A percentile compares a stretch with the other conserved stretches of the same genome.
These are phyloP conservation scores for Carallia pectinifolia DNA, from an alignment of 345 rosid genomes.

Conservation along the genomic window DNA sequence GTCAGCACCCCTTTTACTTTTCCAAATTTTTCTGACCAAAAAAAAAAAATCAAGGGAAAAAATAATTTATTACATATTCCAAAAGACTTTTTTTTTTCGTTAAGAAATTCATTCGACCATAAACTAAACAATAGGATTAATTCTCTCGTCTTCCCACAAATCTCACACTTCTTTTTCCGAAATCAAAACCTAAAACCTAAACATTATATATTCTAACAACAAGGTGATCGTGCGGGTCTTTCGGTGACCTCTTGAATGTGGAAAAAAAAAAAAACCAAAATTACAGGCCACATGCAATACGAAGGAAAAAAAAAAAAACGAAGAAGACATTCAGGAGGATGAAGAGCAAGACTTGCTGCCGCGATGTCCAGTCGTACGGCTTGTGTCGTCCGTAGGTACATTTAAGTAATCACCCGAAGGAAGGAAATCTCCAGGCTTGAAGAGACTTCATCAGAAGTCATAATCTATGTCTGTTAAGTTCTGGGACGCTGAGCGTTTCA, in stretches of 20 bases:
- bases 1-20: too few relatives aligned
- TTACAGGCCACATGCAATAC: conserved; percentile 16
- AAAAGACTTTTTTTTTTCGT: too few relatives aligned
- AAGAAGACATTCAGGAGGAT: background rate
- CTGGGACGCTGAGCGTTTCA: conserved; percentile 61
- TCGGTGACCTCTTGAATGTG: conserved; percentile 9
- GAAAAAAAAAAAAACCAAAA: conserved; percentile 4
- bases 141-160: too few relatives aligned
- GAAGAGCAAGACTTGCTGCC: conserved; percentile 8
- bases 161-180: too few relatives aligned
- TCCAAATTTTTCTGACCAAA: too few relatives aligned
- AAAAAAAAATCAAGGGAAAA: too few relatives aligned
- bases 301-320: conserved; percentile 4
- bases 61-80: too few relatives aligned
- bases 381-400: conserved; percentile 13
- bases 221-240: background rate
- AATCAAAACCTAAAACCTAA: too few relatives aligned
- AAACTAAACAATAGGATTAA: too few relatives aligned
- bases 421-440: background rate
- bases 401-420: conserved; percentile 5
- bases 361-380: conserved; percentile 9
- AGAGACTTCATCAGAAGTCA: conserved; percentile 42
- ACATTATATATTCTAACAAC: too few relatives aligned
- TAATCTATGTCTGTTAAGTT: conserved; percentile 86
- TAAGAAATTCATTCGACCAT: too few relatives aligned